Evolutionary conservation across 1,139 yeast genomes (phyloP).

Genomic region (Yamadazyma sp.): DNA sequence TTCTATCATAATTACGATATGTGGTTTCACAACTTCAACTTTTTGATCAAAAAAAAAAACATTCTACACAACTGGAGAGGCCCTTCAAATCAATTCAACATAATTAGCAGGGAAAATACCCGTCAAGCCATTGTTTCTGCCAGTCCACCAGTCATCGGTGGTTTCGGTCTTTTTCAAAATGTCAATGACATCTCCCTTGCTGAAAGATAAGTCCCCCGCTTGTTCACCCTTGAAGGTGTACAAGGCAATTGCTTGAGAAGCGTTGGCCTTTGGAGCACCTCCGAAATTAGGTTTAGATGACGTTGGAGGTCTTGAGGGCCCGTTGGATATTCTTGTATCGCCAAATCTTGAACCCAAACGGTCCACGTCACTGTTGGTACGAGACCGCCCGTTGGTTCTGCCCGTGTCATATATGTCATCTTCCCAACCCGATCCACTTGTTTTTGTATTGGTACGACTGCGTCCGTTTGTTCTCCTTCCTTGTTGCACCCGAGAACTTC

Average conservation of each 20-base stretch:
- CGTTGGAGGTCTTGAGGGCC: slow-evolving; percentile 41
- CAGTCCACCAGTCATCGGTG: slow-evolving; percentile 99
- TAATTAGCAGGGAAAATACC: slow-evolving; percentile 98
- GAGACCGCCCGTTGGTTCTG: slow-evolving; percentile 24
- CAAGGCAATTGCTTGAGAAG: slow-evolving; percentile 86
- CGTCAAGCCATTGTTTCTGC: slow-evolving; percentile 74
- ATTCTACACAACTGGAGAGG: not conserved
- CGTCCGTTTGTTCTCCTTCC: slow-evolving; percentile 13
- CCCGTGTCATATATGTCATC: slow-evolving; percentile 75
- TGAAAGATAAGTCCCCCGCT: slow-evolving; percentile 85
- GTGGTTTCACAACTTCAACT: not conserved
- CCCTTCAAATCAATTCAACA: slow-evolving; percentile 67
- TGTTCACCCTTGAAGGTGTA: slow-evolving; percentile 90
- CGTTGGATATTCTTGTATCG: slow-evolving; percentile 28
- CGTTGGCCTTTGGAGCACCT: slow-evolving; percentile 39
- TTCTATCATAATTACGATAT: not conserved
- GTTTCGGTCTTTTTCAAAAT: slow-evolving; percentile 83
- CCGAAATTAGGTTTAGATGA: slow-evolving; percentile 58
- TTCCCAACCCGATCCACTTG: slow-evolving; percentile 55
- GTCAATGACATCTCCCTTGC: slow-evolving; percentile 92
- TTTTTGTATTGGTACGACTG: slow-evolving; percentile 14
- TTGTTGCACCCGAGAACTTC: slow-evolving; percentile 7
- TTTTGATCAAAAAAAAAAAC: not conserved
- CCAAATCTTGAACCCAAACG: slow-evolving; percentile 31
- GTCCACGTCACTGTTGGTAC: slow-evolving; percentile 37